Evolutionary conservation across 2,329 filamentous ascomycete genomes (phyloP).

Genomic region (Xylaria multiplex): DNA sequence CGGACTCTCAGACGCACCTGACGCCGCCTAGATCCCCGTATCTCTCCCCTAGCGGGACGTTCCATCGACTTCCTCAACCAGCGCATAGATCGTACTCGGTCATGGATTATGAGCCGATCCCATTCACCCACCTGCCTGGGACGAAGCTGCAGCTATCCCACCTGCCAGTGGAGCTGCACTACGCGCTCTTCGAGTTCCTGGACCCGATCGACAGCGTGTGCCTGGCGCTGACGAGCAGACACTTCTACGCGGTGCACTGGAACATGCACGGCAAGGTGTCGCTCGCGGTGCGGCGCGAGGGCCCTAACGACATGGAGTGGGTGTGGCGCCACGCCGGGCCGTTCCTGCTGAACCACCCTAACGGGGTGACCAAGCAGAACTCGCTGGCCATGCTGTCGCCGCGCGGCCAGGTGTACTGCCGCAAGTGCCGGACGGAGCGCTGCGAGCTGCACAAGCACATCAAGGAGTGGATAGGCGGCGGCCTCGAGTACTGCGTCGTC

Average conservation of each 20-base stretch:
- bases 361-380: slow-evolving; percentile 39
- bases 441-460: slow-evolving; percentile 73
- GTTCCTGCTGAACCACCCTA: slow-evolving; percentile 49
- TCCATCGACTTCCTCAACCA: slow-evolving; percentile 52
- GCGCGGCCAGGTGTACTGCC: slow-evolving; percentile 69
- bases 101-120: slow-evolving; percentile 67
- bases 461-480: slow-evolving; percentile 66
- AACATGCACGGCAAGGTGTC: slow-evolving; percentile 66
- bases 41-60: slow-evolving; percentile 31
- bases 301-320: slow-evolving; percentile 72
- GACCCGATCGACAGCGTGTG: slow-evolving; percentile 73
- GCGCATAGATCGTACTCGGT: slow-evolving; percentile 68
- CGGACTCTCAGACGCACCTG: slow-evolving; percentile 36
- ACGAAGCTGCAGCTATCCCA: slow-evolving; percentile 59
- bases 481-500: slow-evolving; percentile 69
- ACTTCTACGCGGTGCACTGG: slow-evolving; percentile 68
- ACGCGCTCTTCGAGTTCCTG: slow-evolving; percentile 68
- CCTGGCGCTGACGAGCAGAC: slow-evolving; percentile 66
- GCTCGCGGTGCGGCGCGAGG: slow-evolving; percentile 65
- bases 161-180: slow-evolving; percentile 69
- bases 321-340: slow-evolving; percentile 68
- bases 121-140: slow-evolving; percentile 60
- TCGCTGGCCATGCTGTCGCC: slow-evolving; percentile 61
- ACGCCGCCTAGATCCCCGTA: slow-evolving; percentile 31
- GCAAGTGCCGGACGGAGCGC: slow-evolving; percentile 68